phyloP scores from a whole-genome alignment of 2,329 filamentous ascomycete species.

The Dactylella cylindrospora region DNA sequence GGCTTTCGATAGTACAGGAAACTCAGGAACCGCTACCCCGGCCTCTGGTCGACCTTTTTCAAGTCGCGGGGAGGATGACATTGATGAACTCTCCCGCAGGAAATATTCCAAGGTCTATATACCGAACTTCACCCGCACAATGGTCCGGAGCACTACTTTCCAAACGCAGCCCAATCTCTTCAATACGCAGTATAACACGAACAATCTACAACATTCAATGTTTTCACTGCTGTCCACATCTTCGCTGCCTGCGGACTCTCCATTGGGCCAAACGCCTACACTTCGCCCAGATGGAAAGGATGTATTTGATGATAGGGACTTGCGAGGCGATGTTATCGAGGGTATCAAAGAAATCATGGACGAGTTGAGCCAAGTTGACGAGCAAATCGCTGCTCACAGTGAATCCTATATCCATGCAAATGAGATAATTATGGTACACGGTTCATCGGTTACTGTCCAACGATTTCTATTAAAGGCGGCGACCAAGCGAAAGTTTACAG shows the following conservation, averaged over 20 bases:
- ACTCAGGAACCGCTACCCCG: constrained; percentile 29
- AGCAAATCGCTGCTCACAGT: constrained; percentile 84
- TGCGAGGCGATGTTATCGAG: constrained; percentile 87
- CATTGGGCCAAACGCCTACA: constrained; percentile 30
- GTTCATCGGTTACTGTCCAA: constrained; percentile 82
- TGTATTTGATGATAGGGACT: constrained; percentile 56
- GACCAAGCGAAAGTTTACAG: constrained; percentile 84
- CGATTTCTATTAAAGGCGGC: constrained; percentile 86
- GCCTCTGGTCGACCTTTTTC: constrained; percentile 33
- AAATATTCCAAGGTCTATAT: constrained; percentile 41
- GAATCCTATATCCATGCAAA: constrained; percentile 91
- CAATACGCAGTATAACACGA: constrained; percentile 23
- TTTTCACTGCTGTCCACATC: constrained; percentile 36
- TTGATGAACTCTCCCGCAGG: constrained; percentile 21
- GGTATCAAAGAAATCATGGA: constrained; percentile 96
- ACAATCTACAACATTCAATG: constrained; percentile 36
- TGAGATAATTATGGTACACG: constrained; percentile 87
- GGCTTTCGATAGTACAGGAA: constrained; percentile 12
- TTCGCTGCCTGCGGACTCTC: constrained; percentile 42
- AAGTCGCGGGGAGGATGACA: constrained; percentile 37
- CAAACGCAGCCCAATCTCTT: constrained; percentile 19
- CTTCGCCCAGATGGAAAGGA: constrained; percentile 16
- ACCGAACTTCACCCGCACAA: constrained; percentile 8
- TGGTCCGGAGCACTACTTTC: constrained; percentile 24
- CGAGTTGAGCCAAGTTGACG: constrained; percentile 87